Evolutionary conservation across 2,329 filamentous ascomycete species (phyloP).

Genomic region (Calonectria pseudoreteaudii): DNA sequence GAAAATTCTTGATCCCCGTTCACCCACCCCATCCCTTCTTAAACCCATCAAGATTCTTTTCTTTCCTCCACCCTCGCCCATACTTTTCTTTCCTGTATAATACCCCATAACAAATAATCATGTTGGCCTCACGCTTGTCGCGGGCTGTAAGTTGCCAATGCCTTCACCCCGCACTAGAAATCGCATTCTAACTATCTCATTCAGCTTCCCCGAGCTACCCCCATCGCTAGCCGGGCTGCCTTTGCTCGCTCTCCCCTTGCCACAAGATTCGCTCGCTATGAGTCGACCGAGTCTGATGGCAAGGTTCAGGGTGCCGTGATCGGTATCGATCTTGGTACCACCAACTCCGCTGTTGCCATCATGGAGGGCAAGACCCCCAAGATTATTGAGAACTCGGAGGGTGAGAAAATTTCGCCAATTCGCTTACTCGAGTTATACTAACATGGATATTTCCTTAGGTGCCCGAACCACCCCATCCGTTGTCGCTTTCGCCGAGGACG

Average conservation of each 20-base stretch:
- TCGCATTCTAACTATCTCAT: conserved; percentile 31
- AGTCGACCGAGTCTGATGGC: conserved; percentile 67
- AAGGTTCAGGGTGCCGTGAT: conserved; percentile 98
- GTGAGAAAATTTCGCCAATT: conserved; percentile 57
- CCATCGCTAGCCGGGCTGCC: conserved; percentile 75
- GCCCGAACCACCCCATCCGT: conserved; percentile 74
- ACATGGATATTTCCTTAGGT: conserved; percentile 39
- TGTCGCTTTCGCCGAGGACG: conserved; percentile 94
- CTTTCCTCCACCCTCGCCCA: conserved; percentile 47
- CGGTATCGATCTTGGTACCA: conserved; percentile 98
- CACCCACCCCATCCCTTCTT: conserved; percentile 37
- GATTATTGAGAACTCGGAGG: conserved; percentile 98
- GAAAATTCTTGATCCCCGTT: conserved; percentile 50
- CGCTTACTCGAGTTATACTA: conserved; percentile 6
- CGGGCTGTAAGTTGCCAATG: conserved; percentile 75
- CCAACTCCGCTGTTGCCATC: conserved; percentile 95
- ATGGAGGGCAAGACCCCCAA: conserved; percentile 97
- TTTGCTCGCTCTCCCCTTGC: conserved; percentile 77
- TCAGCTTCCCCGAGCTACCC: conserved; percentile 82
- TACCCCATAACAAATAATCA: conserved; percentile 55
- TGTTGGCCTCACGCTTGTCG: conserved; percentile 79
- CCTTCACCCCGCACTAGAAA: conserved; percentile 3
- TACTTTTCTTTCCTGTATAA: conserved; percentile 49
- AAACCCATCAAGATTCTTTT: conserved; percentile 45
- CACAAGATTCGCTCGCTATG: conserved; percentile 82